Conservation (phyloP, 257 asterid genomes). For the Jacaranda mimosifolia region DNA sequence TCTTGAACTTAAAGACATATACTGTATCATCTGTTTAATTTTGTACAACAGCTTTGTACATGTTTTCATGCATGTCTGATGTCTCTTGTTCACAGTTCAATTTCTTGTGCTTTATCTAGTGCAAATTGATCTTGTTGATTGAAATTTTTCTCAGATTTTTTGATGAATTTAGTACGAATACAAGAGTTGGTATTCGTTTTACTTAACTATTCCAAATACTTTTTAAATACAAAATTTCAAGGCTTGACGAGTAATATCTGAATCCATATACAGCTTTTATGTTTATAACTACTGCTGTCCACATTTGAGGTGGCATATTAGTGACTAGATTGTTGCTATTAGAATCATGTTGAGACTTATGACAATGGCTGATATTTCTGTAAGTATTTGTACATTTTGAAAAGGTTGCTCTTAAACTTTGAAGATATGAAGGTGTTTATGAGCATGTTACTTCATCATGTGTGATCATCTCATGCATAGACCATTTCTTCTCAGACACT, state of each 20-base stretch:
- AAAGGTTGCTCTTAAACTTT: constrained; percentile 7
- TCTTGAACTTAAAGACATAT: constrained; percentile 17
- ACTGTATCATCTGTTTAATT: constrained; percentile 11
- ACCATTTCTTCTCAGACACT: constrained; percentile 14
- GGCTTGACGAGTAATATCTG: constrained; percentile 3
- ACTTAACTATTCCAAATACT: neutral
- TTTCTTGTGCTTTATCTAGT: neutral
- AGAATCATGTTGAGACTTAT: constrained; percentile 13
- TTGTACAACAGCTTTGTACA: constrained; percentile 2
- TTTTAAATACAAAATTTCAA: neutral
- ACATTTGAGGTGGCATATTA: neutral
- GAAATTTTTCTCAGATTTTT: no score
- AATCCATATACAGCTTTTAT: constrained; percentile 18
- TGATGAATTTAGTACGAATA: neutral
- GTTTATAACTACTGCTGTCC: neutral
- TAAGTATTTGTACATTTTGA: constrained; percentile 5
- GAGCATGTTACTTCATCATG: constrained; percentile 13
- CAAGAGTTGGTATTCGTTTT: neutral
- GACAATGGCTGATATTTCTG: constrained; percentile 4
- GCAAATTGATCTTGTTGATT: neutral
- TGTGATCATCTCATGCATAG: constrained; percentile 20
- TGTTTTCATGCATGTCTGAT: neutral
- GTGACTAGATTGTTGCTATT: constrained; percentile 8
- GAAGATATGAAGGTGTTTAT: constrained; percentile 29
- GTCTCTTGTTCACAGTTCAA: neutral